Conservation (phyloP, 2,329 filamentous ascomycete genomes). For the Dactylellina haptotyla region DNA sequence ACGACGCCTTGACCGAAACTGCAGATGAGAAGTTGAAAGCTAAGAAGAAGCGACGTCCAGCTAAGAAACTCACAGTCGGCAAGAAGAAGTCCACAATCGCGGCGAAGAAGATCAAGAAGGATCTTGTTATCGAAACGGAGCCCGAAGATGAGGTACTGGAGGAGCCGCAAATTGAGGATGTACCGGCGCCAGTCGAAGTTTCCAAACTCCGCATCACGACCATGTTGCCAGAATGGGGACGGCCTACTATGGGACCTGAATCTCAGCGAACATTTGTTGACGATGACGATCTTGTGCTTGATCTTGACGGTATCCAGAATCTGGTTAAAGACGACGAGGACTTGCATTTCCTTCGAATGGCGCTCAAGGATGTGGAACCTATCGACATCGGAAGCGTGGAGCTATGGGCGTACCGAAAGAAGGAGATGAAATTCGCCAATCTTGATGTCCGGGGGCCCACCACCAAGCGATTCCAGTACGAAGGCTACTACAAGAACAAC, state of each 20-base stretch:
- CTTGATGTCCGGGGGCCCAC: slow-evolving; percentile 62
- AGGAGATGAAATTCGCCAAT: slow-evolving; percentile 76
- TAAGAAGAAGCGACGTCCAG: slow-evolving; percentile 59
- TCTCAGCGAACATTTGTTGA: slow-evolving; percentile 74
- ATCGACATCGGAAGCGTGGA: slow-evolving; percentile 69
- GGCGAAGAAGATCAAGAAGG: slow-evolving; percentile 39
- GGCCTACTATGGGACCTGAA: slow-evolving; percentile 68
- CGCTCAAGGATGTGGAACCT: slow-evolving; percentile 64
- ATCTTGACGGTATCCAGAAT: slow-evolving; percentile 76
- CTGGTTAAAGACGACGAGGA: slow-evolving; percentile 76
- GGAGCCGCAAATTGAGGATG: slow-evolving; percentile 64
- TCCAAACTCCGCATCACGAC: slow-evolving; percentile 47
- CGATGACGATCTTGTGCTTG: slow-evolving; percentile 71
- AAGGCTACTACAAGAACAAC: slow-evolving; percentile 82
- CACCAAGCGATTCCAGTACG: slow-evolving; percentile 64
- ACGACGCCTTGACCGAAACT: slow-evolving; percentile 61
- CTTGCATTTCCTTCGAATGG: slow-evolving; percentile 67
- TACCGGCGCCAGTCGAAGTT: slow-evolving; percentile 58
- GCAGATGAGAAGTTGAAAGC: slow-evolving; percentile 56
- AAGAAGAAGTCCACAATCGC: slow-evolving; percentile 64
- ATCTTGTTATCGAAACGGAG: slow-evolving; percentile 63
- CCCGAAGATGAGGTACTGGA: slow-evolving; percentile 59
- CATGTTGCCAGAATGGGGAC: slow-evolving; percentile 41
- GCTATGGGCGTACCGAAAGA: slow-evolving; percentile 76
- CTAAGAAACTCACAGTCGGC: slow-evolving; percentile 66